These are phyloP conservation scores for Amphirosellinia nigrospora DNA, from an alignment of 495 filamentous ascomycete species.

Conservation along the genomic window DNA sequence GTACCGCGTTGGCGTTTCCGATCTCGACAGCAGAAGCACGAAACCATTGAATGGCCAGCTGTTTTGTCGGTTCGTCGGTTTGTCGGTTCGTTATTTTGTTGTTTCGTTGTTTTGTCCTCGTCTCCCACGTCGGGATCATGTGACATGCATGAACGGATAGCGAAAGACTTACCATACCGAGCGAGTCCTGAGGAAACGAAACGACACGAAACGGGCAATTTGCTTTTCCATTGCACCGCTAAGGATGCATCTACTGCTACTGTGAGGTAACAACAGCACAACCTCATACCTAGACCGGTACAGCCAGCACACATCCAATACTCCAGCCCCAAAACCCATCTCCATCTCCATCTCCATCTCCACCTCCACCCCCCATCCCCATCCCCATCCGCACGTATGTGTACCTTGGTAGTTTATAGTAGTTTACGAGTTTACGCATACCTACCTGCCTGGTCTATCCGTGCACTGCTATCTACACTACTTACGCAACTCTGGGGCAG, in stretches of 20 bases:
- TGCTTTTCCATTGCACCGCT: not conserved
- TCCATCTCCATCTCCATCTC: not conserved
- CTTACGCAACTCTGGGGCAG: not conserved
- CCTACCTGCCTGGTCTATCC: not conserved
- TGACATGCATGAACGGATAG: conserved; percentile 14
- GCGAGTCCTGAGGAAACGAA: too few species aligned
- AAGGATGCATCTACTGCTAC: not conserved
- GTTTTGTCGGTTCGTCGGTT: too few species aligned
- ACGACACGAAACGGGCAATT: not conserved
- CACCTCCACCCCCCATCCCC: too few species aligned
- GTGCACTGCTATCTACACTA: not conserved
- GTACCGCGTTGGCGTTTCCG: not conserved
- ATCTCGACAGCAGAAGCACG: not conserved
- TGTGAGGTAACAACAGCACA: not conserved
- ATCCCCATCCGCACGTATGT: not conserved
- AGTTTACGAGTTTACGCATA: too few species aligned
- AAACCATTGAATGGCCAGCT: not conserved
- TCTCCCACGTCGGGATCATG: conserved; percentile 3
- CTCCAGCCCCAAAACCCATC: not conserved
- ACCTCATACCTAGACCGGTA: not conserved
- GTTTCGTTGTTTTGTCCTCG: not conserved
- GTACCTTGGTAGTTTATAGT: not conserved
- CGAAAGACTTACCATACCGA: not conserved
- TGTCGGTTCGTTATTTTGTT: too few species aligned
- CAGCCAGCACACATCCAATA: not conserved